phyloP scores from a whole-genome alignment of 192 early-diverging fungal genomes.

The Umbelopsis sp. region DNA sequence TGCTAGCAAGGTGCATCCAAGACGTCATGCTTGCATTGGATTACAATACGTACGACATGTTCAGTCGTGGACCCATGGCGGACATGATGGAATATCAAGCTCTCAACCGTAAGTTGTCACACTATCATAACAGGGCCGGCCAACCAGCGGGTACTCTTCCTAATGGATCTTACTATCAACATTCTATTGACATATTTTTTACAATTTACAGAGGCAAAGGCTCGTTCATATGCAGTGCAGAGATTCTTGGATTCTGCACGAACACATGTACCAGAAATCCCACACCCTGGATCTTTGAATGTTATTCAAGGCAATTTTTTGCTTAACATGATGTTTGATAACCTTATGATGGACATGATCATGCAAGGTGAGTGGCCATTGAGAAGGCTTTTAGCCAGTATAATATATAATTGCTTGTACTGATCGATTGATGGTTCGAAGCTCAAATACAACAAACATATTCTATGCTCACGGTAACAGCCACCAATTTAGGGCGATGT shows the following conservation, averaged over 20 bases:
- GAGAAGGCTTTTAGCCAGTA: no score
- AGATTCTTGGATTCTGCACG: slow-evolving; percentile 25
- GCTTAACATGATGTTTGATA: slow-evolving; percentile 22
- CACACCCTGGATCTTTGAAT: slow-evolving; percentile 29
- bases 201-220: neutral
- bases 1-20: neutral
- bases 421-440: neutral
- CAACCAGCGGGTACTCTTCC: neutral
- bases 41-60: slow-evolving; percentile 17
- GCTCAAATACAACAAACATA: slow-evolving; percentile 28
- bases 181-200: neutral
- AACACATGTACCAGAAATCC: slow-evolving; percentile 31
- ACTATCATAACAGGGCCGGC: neutral
- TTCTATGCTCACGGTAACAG: slow-evolving; percentile 2
- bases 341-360: slow-evolving; percentile 25
- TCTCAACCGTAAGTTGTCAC: neutral
- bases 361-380: slow-evolving; percentile 27
- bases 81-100: slow-evolving; percentile 19
- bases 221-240: slow-evolving; percentile 9
- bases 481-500: slow-evolving; percentile 7
- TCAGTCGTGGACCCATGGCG: neutral
- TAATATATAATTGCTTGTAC: neutral
- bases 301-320: slow-evolving; percentile 30
- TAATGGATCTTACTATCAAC: no score
- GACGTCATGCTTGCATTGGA: neutral